Evolutionary conservation across 2,329 filamentous ascomycete species (phyloP).

Genomic region (Teratosphaeria viscida): DNA sequence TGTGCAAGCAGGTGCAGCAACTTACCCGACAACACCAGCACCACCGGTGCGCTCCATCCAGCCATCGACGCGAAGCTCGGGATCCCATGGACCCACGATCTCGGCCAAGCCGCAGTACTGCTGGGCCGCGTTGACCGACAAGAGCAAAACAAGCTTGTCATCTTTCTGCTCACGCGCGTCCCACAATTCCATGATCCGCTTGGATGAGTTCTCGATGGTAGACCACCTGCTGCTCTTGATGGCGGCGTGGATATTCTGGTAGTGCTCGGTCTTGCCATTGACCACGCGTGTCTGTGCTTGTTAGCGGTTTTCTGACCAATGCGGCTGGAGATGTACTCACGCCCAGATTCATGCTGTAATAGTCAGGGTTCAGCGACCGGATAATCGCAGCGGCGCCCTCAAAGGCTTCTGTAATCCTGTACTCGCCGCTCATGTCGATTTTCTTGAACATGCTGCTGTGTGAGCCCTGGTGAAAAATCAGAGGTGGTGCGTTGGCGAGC

Average conservation of each 20-base stretch:
- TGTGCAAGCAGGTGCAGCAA: neutral
- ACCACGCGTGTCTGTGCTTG: slow-evolving; percentile 16
- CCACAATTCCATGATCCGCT: slow-evolving; percentile 19
- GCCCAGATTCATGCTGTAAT: slow-evolving; percentile 14
- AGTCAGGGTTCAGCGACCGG: slow-evolving; percentile 17
- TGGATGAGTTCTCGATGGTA: slow-evolving; percentile 13
- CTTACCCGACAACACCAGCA: slow-evolving; percentile 9
- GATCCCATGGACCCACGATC: slow-evolving; percentile 16
- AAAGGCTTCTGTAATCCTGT: slow-evolving; percentile 13
- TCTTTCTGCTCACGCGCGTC: slow-evolving; percentile 7
- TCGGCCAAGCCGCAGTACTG: slow-evolving; percentile 23
- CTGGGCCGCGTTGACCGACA: slow-evolving; percentile 20
- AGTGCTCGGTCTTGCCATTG: slow-evolving; percentile 21
- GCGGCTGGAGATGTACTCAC: slow-evolving; percentile 8
- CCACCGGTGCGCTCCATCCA: slow-evolving; percentile 12
- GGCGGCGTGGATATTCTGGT: slow-evolving; percentile 14
- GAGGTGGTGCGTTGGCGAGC: slow-evolving; percentile 1
- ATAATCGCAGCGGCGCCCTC: slow-evolving; percentile 11
- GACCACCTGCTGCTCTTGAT: slow-evolving; percentile 12
- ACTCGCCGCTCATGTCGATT: neutral
- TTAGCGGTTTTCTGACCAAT: slow-evolving; percentile 5
- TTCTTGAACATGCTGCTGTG: slow-evolving; percentile 7
- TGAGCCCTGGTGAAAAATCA: slow-evolving; percentile 1
- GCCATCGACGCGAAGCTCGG: slow-evolving; percentile 8
- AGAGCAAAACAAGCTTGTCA: slow-evolving; percentile 20